A percentile compares a stretch with the other conserved stretches of the same genome.
phyloP scores from a whole-genome alignment of 495 filamentous ascomycete species.

The Trichoderma gamsii region DNA sequence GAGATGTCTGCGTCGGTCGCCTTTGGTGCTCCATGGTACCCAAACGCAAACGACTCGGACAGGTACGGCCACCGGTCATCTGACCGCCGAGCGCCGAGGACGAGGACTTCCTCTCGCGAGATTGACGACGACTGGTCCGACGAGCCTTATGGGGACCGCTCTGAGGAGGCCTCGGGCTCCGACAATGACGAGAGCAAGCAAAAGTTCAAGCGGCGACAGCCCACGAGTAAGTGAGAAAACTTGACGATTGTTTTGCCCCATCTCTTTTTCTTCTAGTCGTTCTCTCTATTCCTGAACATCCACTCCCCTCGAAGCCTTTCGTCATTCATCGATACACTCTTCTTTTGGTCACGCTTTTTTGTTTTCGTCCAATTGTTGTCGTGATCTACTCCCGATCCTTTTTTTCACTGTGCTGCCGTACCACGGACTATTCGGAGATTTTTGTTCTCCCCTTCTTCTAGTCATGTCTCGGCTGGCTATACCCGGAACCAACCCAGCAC shows the following conservation, averaged over 20 bases:
- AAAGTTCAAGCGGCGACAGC: not conserved
- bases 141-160: not conserved
- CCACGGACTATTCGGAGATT: conserved; percentile 4
- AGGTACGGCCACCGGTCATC: not conserved
- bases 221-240: not conserved
- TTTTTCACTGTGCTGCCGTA: conserved; percentile 2
- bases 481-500: not conserved
- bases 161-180: not conserved
- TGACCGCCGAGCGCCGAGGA: not conserved
- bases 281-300: too few relatives aligned
- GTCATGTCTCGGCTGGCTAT: not conserved
- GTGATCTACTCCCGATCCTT: not conserved
- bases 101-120: not conserved
- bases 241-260: not conserved
- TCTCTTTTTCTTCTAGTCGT: not conserved
- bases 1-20: not conserved
- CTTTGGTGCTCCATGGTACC: not conserved
- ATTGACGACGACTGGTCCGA: conserved; percentile 9
- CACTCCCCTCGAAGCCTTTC: too few relatives aligned
- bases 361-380: not conserved
- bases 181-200: conserved; percentile 9
- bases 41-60: not conserved
- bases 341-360: not conserved
- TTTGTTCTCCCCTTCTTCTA: not conserved
- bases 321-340: not conserved